Percentiles rank a stretch among this genome's conserved stretches.
Evolutionary conservation across 1,139 yeast genomes (phyloP).

Genomic region (Yamadazyma conglobata): DNA sequence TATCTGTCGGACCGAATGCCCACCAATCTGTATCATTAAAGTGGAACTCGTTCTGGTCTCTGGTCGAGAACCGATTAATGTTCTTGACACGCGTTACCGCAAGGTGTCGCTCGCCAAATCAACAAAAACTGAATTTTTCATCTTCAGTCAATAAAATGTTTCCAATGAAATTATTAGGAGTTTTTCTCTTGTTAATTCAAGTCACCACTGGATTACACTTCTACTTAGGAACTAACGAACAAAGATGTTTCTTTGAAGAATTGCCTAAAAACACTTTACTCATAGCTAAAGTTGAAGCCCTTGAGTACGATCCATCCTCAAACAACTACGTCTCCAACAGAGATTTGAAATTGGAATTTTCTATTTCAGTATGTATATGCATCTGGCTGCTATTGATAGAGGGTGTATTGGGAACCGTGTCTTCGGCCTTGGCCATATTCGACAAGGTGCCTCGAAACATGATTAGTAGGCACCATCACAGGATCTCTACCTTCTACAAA

Average conservation of each 20-base stretch:
- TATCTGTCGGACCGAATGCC: no score
- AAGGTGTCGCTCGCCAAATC: constrained; percentile 4
- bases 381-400: constrained; percentile 19
- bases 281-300: constrained; percentile 45
- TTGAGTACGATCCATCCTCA: constrained; percentile 30
- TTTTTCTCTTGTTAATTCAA: constrained; percentile 16
- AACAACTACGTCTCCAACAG: constrained; percentile 28
- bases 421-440: no score
- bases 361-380: constrained; percentile 25
- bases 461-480: no score
- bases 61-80: no score
- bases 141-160: constrained; percentile 5
- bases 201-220: constrained; percentile 38
- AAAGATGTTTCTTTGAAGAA: constrained; percentile 47
- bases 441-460: no score
- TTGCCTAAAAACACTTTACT: constrained; percentile 41
- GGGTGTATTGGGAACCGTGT: no score
- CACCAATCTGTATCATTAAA: no score
- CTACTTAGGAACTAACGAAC: constrained; percentile 43
- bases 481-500: no score
- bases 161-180: constrained; percentile 11
- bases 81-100: no score
- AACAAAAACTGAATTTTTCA: constrained; percentile 2
- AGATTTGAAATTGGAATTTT: constrained; percentile 36
- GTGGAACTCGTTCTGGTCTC: no score